Evolutionary conservation across 495 filamentous ascomycete species (phyloP), one percentile per base, ranked within the genome.

Genomic region (Podospora anserina): DNA sequence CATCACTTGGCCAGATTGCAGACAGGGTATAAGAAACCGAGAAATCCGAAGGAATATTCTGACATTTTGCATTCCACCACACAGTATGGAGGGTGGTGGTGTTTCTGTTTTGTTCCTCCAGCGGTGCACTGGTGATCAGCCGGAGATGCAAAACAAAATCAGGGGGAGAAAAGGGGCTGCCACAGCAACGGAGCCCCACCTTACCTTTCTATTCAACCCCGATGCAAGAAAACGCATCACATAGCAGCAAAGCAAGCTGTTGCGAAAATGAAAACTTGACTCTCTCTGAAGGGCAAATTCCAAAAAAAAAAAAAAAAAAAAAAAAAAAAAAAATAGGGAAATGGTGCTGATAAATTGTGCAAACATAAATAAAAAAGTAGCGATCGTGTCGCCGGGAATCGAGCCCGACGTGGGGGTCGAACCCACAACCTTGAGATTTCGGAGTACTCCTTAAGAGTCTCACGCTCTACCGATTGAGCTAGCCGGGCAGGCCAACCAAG

Each of bases 391-490:
- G 69, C 44, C 70, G 70, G 70, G 70, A 69, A 71, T 71, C 69
- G 70, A 71, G 70, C 70, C 70, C 67, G 67, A 71, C 70, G 70
- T 69, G 70, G 70, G 70, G 70, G 70, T 71, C 70, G 70, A 71
- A 71, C 70, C 70, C 70, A 69, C 70, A 71, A 71, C 70, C 70
- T 71, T 71, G 70, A 71, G 70, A 71, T 71, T 27, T 55, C 55
- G 60, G 68, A 70, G 63, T 55, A 30, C 62, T 69, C 67, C 53
- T 88, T 90, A 90, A 90, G 88, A 90, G 88, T 90, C 88, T 89
- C 86, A 90, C 88, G 88, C 88, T 90, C 88, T 90, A 89, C 88
- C 88, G 88, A 90, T 90, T 90, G 88, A 90, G 88, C 88, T 90
- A 90, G 86, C 87, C 78, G 75, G 76, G 76, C 76, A 26, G 39